phyloP scores from a whole-genome alignment of 306 rosid genomes.

The Cucurbita pepo region DNA sequence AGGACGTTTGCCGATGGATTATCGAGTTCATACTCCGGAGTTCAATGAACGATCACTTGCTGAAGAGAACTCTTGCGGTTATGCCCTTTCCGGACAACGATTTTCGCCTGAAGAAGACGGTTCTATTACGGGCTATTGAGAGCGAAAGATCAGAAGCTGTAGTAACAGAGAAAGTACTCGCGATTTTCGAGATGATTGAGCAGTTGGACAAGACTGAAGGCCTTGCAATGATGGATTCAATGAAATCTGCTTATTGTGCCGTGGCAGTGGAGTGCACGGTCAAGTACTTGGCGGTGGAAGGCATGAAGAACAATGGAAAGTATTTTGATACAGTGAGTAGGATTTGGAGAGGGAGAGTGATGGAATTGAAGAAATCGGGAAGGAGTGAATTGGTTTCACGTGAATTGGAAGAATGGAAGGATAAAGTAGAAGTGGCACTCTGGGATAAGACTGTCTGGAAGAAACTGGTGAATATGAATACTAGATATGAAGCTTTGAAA shows the following conservation, averaged over 20 bases:
- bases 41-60: slow-evolving; percentile 20
- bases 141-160: slow-evolving; percentile 19
- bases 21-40: slow-evolving; percentile 44
- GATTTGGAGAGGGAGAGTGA: slow-evolving; percentile 51
- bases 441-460: slow-evolving; percentile 22
- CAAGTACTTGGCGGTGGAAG: slow-evolving; percentile 25
- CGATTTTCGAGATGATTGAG: slow-evolving; percentile 35
- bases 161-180: slow-evolving; percentile 27
- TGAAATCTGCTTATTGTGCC: slow-evolving; percentile 46
- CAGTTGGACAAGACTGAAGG: slow-evolving; percentile 18
- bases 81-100: slow-evolving; percentile 32
- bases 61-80: slow-evolving; percentile 13
- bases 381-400: slow-evolving; percentile 15
- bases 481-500: slow-evolving; percentile 32
- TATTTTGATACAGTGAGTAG: slow-evolving; percentile 30
- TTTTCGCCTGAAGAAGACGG: slow-evolving; percentile 35
- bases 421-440: slow-evolving; percentile 42
- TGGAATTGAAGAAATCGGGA: slow-evolving; percentile 7
- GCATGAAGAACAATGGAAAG: slow-evolving; percentile 15
- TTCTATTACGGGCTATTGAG: slow-evolving; percentile 47
- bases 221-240: slow-evolving; percentile 7
- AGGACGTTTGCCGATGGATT: slow-evolving; percentile 40
- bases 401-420: slow-evolving; percentile 30
- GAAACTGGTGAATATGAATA: slow-evolving; percentile 30
- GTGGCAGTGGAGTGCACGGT: slow-evolving; percentile 66